Percentiles rank a stretch among this genome's conserved stretches.
phyloP scores from a whole-genome alignment of 208 protist species.

The Leptomonas seymouri region DNA sequence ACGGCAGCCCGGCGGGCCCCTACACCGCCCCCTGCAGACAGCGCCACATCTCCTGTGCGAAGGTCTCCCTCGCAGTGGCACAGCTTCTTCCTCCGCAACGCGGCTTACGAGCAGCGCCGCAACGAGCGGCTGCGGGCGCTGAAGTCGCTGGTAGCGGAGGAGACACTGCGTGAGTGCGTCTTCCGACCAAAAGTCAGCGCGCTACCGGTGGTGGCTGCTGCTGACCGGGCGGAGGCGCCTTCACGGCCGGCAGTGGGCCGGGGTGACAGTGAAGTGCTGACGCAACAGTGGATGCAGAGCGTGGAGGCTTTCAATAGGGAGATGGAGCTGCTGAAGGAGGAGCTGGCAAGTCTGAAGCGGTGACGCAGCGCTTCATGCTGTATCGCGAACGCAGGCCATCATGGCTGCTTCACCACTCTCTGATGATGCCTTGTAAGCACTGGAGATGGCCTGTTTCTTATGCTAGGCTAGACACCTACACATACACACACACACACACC shows the following conservation, averaged over 20 bases:
- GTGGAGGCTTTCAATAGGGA: neutral
- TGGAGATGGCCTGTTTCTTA: too few relatives aligned
- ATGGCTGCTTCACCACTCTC: too few relatives aligned
- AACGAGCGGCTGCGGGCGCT: constrained; percentile 2
- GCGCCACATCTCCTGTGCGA: neutral
- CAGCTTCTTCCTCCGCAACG: neutral
- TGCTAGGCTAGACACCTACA: too few relatives aligned
- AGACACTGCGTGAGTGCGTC: constrained; percentile 1
- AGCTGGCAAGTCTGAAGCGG: neutral
- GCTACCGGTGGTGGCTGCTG: neutral
- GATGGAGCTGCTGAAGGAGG: neutral
- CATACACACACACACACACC: too few relatives aligned
- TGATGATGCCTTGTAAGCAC: too few relatives aligned
- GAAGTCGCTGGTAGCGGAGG: constrained; percentile 12
- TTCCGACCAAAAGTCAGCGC: constrained; percentile 1
- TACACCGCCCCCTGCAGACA: neutral
- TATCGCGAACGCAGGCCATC: neutral
- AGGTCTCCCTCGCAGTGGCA: neutral
- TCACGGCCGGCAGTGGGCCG: too few relatives aligned
- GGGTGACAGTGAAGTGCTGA: too few relatives aligned
- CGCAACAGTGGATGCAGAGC: neutral
- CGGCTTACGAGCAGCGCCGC: constrained; percentile 2
- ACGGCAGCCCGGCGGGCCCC: neutral
- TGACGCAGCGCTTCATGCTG: too few relatives aligned
- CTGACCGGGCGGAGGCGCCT: neutral